Percentiles rank a stretch among this genome's conserved stretches.
These are phyloP conservation scores for Sporothrix pseudoabietina DNA, from an alignment of 2,329 filamentous ascomycete species.

Conservation along the genomic window DNA sequence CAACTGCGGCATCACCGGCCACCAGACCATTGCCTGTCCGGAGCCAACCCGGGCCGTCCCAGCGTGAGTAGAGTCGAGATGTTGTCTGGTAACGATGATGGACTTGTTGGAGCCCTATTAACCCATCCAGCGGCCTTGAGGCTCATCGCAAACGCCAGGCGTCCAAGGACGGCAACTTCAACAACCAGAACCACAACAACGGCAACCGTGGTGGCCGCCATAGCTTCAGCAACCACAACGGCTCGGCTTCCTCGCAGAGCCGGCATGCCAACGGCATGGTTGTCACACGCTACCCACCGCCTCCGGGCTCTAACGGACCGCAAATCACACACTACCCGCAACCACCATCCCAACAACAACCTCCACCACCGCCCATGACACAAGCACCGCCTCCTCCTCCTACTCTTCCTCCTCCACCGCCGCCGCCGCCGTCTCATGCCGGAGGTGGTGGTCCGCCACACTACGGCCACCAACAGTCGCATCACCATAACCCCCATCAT, in stretches of 20 bases:
- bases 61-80: conserved; percentile 49
- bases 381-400: conserved; percentile 29
- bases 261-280: conserved; percentile 41
- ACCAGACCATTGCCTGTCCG: conserved; percentile 58
- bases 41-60: conserved; percentile 52
- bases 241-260: conserved; percentile 34
- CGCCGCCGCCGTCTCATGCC: conserved; percentile 31
- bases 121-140: conserved; percentile 32
- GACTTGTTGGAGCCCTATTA: not conserved
- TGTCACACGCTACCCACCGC: conserved; percentile 45
- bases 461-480: not conserved
- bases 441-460: not conserved
- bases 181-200: not conserved
- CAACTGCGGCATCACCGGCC: conserved; percentile 55
- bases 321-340: conserved; percentile 38
- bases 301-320: conserved; percentile 42
- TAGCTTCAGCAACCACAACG: conserved; percentile 23
- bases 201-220: not conserved
- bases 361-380: conserved; percentile 31
- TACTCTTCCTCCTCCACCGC: conserved; percentile 34
- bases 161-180: conserved; percentile 11
- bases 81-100: not conserved
- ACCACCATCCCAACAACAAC: conserved; percentile 37
- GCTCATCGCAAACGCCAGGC: conserved; percentile 37
- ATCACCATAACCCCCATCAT: not conserved